These are phyloP conservation scores for Marasmius oreades DNA, from an alignment of 1,284 basidiomycete species.

Conservation along the genomic window DNA sequence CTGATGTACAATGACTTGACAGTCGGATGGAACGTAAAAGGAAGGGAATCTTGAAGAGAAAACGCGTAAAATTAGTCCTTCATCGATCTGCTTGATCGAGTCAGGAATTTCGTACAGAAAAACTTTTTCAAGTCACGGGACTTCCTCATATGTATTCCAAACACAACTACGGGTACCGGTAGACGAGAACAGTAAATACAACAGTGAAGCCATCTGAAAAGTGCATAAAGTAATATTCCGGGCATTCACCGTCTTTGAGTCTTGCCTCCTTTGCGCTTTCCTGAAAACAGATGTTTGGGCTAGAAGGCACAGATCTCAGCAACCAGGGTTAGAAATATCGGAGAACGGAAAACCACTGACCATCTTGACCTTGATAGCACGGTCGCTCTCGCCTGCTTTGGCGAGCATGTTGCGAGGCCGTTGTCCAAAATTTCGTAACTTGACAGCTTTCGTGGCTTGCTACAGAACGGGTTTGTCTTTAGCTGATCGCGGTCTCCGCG, in stretches of 20 bases:
- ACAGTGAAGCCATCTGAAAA: too few species aligned
- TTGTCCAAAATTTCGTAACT: slow-evolving; percentile 82
- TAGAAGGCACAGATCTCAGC: slow-evolving; percentile 26
- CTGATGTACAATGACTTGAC: slow-evolving; percentile 19
- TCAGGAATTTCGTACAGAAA: neutral
- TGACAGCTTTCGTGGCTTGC: slow-evolving; percentile 79
- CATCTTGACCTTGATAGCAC: slow-evolving; percentile 77
- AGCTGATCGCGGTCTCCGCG: neutral
- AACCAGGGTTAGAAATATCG: slow-evolving; percentile 1
- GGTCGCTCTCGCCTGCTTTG: slow-evolving; percentile 87
- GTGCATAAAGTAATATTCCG: too few species aligned
- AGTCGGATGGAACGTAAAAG: slow-evolving; percentile 26
- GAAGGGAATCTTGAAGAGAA: slow-evolving; percentile 23
- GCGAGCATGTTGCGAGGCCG: slow-evolving; percentile 83
- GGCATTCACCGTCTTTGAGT: slow-evolving; percentile 67
- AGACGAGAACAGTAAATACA: too few species aligned
- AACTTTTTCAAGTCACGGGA: neutral
- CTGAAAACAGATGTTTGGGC: slow-evolving; percentile 85
- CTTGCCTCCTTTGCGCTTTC: slow-evolving; percentile 88
- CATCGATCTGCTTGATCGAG: slow-evolving; percentile 5
- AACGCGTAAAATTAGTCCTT: slow-evolving; percentile 1
- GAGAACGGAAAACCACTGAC: slow-evolving; percentile 41
- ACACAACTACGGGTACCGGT: too few species aligned
- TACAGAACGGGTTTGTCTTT: slow-evolving; percentile 26
- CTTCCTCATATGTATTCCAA: too few species aligned